These are phyloP conservation scores for Flueggea neowawraea DNA, from an alignment of 441 rosid species.

Conservation along the genomic window DNA sequence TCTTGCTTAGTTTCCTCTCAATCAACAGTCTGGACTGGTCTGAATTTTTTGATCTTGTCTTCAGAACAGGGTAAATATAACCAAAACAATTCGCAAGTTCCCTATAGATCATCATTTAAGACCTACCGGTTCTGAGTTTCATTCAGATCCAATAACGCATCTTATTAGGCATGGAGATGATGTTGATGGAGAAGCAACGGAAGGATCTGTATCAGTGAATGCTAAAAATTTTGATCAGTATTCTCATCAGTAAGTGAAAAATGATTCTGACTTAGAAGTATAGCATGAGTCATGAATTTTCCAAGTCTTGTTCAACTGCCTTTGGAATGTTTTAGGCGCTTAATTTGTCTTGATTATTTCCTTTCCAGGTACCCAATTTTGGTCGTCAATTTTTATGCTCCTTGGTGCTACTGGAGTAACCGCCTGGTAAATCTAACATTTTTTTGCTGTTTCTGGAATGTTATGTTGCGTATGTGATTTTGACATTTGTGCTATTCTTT, in stretches of 20 bases:
- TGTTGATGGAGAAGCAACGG: conserved; percentile 55
- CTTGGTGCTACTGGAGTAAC: conserved; percentile 99
- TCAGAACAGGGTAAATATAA: conserved; percentile 98
- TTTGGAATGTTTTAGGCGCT: conserved; percentile 1
- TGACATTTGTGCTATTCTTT: not conserved
- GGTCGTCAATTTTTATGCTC: conserved; percentile 92
- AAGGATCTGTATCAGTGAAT: conserved; percentile 59
- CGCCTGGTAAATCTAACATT: conserved; percentile 72
- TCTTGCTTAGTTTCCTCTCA: not conserved
- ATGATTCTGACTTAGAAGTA: conserved; percentile 15
- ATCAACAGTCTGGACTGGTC: not conserved
- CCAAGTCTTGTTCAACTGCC: not conserved
- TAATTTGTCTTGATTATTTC: conserved; percentile 12
- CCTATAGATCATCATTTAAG: conserved; percentile 83
- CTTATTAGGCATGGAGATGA: conserved; percentile 91
- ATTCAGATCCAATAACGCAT: conserved; percentile 54
- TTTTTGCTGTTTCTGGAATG: not conserved
- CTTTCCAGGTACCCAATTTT: conserved; percentile 80
- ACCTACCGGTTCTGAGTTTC: conserved; percentile 82
- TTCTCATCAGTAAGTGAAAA: conserved; percentile 71
- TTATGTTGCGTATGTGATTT: not conserved
- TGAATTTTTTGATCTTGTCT: conserved; percentile 26
- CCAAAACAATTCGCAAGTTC: conserved; percentile 90
- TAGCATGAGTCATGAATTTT: not conserved
- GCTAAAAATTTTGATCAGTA: conserved; percentile 61